A percentile compares a stretch with the other conserved stretches of the same genome.
phyloP scores from a whole-genome alignment of 2,329 filamentous ascomycete genomes.

The Aureobasidium musti region DNA sequence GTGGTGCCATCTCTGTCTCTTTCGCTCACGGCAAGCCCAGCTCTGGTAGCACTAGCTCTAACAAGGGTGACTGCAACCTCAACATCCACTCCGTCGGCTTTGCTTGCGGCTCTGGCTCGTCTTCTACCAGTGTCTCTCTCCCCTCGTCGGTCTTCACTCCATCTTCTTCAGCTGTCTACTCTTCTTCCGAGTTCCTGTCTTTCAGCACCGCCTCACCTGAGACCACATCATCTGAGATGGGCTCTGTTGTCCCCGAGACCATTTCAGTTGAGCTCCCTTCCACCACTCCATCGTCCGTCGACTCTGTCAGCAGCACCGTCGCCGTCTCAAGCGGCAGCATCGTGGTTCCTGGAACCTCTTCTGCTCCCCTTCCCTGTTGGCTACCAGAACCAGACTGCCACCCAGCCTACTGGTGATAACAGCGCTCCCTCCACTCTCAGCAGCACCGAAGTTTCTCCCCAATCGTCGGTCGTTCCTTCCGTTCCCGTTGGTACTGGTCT shows the following conservation, averaged over 20 bases:
- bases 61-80: slow-evolving; percentile 63
- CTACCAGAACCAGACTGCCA: slow-evolving; percentile 28
- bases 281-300: background rate
- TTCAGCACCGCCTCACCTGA: slow-evolving; percentile 36
- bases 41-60: slow-evolving; percentile 34
- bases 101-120: slow-evolving; percentile 59
- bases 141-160: slow-evolving; percentile 2
- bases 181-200: slow-evolving; percentile 29
- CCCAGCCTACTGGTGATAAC: slow-evolving; percentile 28
- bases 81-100: slow-evolving; percentile 74
- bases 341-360: slow-evolving; percentile 32
- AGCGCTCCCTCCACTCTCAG: slow-evolving; percentile 12
- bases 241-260: slow-evolving; percentile 34
- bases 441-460: slow-evolving; percentile 12
- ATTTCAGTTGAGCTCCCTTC: slow-evolving; percentile 31
- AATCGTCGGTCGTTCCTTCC: slow-evolving; percentile 4
- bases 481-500: background rate
- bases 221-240: slow-evolving; percentile 33
- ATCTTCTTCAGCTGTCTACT: slow-evolving; percentile 19
- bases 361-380: slow-evolving; percentile 22
- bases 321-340: slow-evolving; percentile 29
- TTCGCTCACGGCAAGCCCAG: slow-evolving; percentile 62
- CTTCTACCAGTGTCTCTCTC: slow-evolving; percentile 11
- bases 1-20: slow-evolving; percentile 80
- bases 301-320: slow-evolving; percentile 7